phyloP scores from a whole-genome alignment of 2,329 filamentous ascomycete species.

The Colletotrichum liaoningense region DNA sequence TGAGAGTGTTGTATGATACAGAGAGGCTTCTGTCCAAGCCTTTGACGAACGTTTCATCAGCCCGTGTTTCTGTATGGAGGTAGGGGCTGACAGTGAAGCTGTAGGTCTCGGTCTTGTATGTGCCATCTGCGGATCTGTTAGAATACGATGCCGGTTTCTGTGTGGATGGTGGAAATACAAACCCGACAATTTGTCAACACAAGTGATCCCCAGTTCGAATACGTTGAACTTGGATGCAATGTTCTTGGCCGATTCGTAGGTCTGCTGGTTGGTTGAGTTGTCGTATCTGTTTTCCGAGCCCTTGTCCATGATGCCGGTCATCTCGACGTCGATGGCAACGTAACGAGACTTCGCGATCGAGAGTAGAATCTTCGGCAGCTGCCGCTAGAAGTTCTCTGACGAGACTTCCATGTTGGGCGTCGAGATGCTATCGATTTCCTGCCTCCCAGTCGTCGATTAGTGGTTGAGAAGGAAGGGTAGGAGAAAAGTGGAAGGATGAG shows the following conservation, averaged over 20 bases:
- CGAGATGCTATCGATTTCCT: too few species aligned
- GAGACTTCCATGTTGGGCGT: slow-evolving; percentile 36
- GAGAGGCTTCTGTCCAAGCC: slow-evolving; percentile 42
- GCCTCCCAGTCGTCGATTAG: background rate
- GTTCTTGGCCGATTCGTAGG: slow-evolving; percentile 43
- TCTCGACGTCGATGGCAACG: slow-evolving; percentile 51
- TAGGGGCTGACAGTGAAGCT: slow-evolving; percentile 46
- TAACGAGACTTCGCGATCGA: slow-evolving; percentile 44
- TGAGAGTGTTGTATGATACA: slow-evolving; percentile 43
- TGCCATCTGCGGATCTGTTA: slow-evolving; percentile 18
- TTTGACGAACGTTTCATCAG: slow-evolving; percentile 36
- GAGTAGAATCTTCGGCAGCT: slow-evolving; percentile 44
- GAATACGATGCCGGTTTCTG: background rate
- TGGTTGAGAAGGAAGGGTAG: background rate
- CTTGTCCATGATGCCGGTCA: slow-evolving; percentile 39
- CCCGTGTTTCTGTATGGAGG: slow-evolving; percentile 33
- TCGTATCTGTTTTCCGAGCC: background rate
- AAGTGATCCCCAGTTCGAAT: slow-evolving; percentile 51
- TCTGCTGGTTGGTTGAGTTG: slow-evolving; percentile 8
- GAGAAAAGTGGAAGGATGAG: background rate
- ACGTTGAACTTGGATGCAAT: slow-evolving; percentile 46
- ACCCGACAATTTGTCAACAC: slow-evolving; percentile 36
- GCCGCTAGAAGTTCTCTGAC: slow-evolving; percentile 35
- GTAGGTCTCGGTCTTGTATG: slow-evolving; percentile 42
- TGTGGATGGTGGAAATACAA: background rate